phyloP scores from a whole-genome alignment of 2,329 filamentous ascomycete genomes.

The Ceratocystis smalleyi region DNA sequence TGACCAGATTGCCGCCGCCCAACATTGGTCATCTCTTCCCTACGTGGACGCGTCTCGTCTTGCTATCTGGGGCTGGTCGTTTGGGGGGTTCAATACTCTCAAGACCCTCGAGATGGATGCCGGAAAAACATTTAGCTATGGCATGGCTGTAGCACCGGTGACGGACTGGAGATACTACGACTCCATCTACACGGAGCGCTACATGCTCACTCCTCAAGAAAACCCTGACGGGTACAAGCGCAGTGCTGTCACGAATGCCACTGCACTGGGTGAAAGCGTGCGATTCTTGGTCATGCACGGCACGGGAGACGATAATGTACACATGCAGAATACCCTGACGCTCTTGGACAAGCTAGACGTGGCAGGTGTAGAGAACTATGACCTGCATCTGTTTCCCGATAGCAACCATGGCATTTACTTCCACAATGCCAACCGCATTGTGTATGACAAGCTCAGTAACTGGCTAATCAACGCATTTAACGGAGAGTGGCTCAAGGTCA shows the following conservation, averaged over 20 bases:
- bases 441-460: slow-evolving; percentile 81
- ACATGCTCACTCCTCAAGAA: slow-evolving; percentile 86
- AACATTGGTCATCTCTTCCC: slow-evolving; percentile 61
- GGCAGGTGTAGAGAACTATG: slow-evolving; percentile 74
- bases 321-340: slow-evolving; percentile 84
- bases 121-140: slow-evolving; percentile 82
- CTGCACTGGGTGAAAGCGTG: slow-evolving; percentile 57
- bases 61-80: slow-evolving; percentile 98
- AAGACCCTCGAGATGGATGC: slow-evolving; percentile 89
- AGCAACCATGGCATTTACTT: slow-evolving; percentile 92
- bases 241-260: slow-evolving; percentile 57
- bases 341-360: slow-evolving; percentile 77
- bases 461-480: slow-evolving; percentile 98
- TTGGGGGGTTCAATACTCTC: slow-evolving; percentile 85
- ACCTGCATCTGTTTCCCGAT: slow-evolving; percentile 91
- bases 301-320: slow-evolving; percentile 92
- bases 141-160: slow-evolving; percentile 96
- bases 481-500: slow-evolving; percentile 67
- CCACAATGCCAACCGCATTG: slow-evolving; percentile 78
- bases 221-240: slow-evolving; percentile 65
- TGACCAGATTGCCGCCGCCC: slow-evolving; percentile 83
- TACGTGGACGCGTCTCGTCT: slow-evolving; percentile 74
- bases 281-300: slow-evolving; percentile 94
- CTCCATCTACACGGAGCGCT: slow-evolving; percentile 84
- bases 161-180: slow-evolving; percentile 97